These are phyloP conservation scores for Aspergillus sp. DNA, from an alignment of 2,329 filamentous ascomycete species.

Conservation along the genomic window DNA sequence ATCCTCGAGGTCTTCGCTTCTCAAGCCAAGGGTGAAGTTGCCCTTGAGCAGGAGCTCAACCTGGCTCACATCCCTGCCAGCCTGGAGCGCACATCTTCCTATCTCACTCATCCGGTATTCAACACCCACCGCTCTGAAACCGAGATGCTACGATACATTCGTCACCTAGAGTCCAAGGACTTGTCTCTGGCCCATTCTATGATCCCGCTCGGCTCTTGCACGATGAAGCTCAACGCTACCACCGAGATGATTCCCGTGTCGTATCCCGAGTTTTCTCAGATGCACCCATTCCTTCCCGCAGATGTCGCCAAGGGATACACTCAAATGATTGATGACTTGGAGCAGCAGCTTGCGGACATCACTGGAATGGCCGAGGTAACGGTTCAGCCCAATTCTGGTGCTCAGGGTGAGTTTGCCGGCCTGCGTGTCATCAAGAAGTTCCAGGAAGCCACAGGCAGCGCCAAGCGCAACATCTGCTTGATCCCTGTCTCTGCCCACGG, in stretches of 20 bases:
- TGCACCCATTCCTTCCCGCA: conserved; percentile 76
- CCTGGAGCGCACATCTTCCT: conserved; percentile 71
- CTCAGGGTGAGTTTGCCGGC: conserved; percentile 92
- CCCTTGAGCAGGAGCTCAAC: conserved; percentile 35
- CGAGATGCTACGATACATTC: conserved; percentile 88
- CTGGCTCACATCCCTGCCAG: conserved; percentile 48
- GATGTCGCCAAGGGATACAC: conserved; percentile 67
- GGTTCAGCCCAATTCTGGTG: conserved; percentile 91
- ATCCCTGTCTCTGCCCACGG: conserved; percentile 95
- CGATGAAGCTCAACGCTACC: conserved; percentile 96
- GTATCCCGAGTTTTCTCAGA: conserved; percentile 70
- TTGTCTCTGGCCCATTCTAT: conserved; percentile 93
- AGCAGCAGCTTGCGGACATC: conserved; percentile 73
- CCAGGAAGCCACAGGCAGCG: conserved; percentile 64
- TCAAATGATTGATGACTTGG: conserved; percentile 69
- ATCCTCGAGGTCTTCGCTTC: conserved; percentile 58
- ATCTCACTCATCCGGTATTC: conserved; percentile 88
- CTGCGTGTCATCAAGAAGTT: conserved; percentile 85
- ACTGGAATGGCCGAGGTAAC: conserved; percentile 90
- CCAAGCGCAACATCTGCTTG: conserved; percentile 81
- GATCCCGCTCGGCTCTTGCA: conserved; percentile 96
- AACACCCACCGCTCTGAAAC: conserved; percentile 95
- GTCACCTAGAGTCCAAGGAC: conserved; percentile 91
- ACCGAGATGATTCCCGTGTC: conserved; percentile 89
- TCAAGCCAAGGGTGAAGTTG: conserved; percentile 38